Base-by-base conservation (phyloP, 352 stramenopile genomes). In the Globisporangium acanthophoron region DNA sequence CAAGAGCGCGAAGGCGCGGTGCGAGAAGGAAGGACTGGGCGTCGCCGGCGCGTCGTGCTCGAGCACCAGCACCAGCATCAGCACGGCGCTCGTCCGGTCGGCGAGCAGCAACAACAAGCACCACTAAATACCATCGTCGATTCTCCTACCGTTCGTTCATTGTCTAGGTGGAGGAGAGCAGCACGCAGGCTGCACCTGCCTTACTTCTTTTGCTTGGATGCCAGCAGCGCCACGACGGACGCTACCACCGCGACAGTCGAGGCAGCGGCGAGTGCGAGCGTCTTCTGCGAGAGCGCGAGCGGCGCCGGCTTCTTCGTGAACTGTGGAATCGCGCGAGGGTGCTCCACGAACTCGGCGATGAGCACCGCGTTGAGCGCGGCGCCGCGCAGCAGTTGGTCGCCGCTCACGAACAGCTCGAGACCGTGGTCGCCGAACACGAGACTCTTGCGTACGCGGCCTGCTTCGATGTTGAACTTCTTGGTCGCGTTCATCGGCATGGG, bases 391-490 rank as follows among this genome's bases (percentile, higher is more conserved):
- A 99, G 76, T 80, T 98, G 93, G 80, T 99, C 97, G 48, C 97
- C 97, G 51, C 78, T 97, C 27, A 99, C 96, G 66, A 99, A 99
- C 57, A 99, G 87, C 78, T 99, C 97, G 18, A 99, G 79, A 37
- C 96, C 97, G 66, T 98, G 75, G 53, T 98, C 87, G 29, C 94
- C 95, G 76, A 99, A 99, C 37, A 98, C 89, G 45, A 98, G 67
- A 60, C 87, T 98, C 62, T 97, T 80, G 50, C 97, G 90, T 50
- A 99, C 53, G 29, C 97, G 85, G 29, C 96, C 96, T 16, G 98
- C 96, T 82, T 99, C 94, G n/a, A 99, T 89, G 85, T 99, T 98
- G 69, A 96, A 98, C 70, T 98, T 93, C 68, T 96, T 96, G 27
- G 95, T 98, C 4, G 96, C 96, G 53, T 94, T 98, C 46, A 98